A percentile compares a stretch with the other conserved stretches of the same genome.
Evolutionary conservation across 2,329 filamentous ascomycete genomes (phyloP).

Genomic region (Madurella mycetomatis): DNA sequence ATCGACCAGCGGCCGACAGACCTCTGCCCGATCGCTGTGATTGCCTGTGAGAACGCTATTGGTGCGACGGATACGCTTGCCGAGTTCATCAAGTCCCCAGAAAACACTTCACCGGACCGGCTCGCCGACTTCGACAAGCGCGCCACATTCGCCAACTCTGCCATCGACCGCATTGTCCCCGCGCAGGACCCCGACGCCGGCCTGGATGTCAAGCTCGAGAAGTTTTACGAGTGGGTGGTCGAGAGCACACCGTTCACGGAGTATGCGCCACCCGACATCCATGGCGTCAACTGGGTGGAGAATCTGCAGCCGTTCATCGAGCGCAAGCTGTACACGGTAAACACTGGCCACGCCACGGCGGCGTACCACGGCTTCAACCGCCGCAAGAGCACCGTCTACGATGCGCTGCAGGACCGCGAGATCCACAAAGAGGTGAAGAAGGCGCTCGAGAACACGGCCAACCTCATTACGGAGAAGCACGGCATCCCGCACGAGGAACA

Average conservation of each 20-base stretch:
- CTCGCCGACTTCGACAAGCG: conserved; percentile 65
- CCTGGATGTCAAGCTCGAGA: conserved; percentile 91
- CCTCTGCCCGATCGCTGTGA: conserved; percentile 72
- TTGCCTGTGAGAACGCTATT: conserved; percentile 98
- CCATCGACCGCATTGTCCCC: conserved; percentile 96
- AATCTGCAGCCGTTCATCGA: conserved; percentile 94
- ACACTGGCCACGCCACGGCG: conserved; percentile 93
- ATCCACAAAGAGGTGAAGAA: conserved; percentile 77
- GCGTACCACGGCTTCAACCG: conserved; percentile 91
- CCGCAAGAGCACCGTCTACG: conserved; percentile 82
- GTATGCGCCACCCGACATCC: conserved; percentile 64
- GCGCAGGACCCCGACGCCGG: conserved; percentile 76
- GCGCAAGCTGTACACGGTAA: conserved; percentile 99
- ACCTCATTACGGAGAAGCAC: conserved; percentile 83
- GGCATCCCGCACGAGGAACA: conserved; percentile 71
- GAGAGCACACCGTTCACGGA: conserved; percentile 80
- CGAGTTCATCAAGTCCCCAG: conserved; percentile 69
- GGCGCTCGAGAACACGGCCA: conserved; percentile 79
- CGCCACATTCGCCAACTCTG: conserved; percentile 92
- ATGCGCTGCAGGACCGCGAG: conserved; percentile 74
- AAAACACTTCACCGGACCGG: conserved; percentile 65
- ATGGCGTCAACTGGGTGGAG: conserved; percentile 90
- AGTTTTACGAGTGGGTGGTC: conserved; percentile 99
- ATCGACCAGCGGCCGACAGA: conserved; percentile 69
- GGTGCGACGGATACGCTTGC: conserved; percentile 87